Base-by-base conservation (phyloP, 2,329 filamentous ascomycete species). In the Geosmithia morbida region DNA sequence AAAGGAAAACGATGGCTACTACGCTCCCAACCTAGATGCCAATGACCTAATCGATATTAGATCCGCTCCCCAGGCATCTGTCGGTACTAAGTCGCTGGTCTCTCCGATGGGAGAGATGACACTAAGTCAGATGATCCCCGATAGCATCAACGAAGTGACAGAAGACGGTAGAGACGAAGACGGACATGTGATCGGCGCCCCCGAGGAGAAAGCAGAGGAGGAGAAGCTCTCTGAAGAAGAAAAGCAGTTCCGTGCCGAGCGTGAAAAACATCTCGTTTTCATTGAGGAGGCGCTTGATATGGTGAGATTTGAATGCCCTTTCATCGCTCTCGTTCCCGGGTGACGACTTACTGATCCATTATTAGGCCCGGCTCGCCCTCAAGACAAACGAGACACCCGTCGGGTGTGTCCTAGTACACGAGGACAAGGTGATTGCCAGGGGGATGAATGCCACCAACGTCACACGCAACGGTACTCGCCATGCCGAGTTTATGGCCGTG, bases 361-460 rank as follows among this genome's bases (percentile, higher is more conserved):
- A 48, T 7, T 48, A 94, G 87, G 92, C 88, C 49, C 83, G 90
- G 57, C 77, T 87, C 53, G 92, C 94, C 19, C 77, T 98, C 45
- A 70, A 71, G 55, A 85, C 79, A 51, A 89, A 94, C 56, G 92
- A 98, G 68, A 97, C 94, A 1, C 92, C 92, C 1, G 92, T 98
- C 18, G 94, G 92, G 45, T 98, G 92, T 64, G 88, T 98, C 30
- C 81, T 98, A 47, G 89, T 97, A 19, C 77, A 88, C 60, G 66
- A 86, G 26, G 82, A 80, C 53, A 72, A 79, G 54, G 75, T 96
- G 52, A 88, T 98, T 53, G 89, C 87, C 41, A 77, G 76, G 52
- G 92, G 92, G 51, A 96, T 96, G 85, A 98, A 98, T 58, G 92
- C 94, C 52, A 98, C 92, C 47, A 98, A 96, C 58, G 75, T 85